phyloP scores from a whole-genome alignment of 345 rosid genomes.

The Melastoma malabathricum region DNA sequence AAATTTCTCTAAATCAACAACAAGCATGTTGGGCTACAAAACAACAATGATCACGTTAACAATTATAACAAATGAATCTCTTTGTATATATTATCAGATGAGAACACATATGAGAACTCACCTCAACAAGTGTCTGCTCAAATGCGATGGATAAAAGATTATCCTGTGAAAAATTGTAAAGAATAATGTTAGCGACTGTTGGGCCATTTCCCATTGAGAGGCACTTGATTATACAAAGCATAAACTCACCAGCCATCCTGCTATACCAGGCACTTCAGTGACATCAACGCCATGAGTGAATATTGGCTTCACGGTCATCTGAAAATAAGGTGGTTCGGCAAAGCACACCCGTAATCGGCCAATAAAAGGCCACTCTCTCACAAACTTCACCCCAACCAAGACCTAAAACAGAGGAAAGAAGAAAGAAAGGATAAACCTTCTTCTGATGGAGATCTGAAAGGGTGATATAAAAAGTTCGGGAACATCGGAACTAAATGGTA shows the following conservation, averaged over 20 bases:
- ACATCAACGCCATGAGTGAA: constrained; percentile 74
- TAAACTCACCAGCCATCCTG: constrained; percentile 91
- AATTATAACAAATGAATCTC: not conserved
- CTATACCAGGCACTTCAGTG: constrained; percentile 85
- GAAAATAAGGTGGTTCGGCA: constrained; percentile 95
- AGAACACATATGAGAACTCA: constrained; percentile 9
- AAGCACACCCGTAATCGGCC: constrained; percentile 88
- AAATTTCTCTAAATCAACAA: constrained; percentile 85
- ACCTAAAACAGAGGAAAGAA: constrained; percentile 31
- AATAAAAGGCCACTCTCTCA: constrained; percentile 78
- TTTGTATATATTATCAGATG: not conserved
- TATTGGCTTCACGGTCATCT: constrained; percentile 87
- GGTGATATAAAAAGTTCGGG: too few species aligned
- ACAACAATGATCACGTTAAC: not conserved
- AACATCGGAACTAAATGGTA: constrained; percentile 5
- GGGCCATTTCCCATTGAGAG: not conserved
- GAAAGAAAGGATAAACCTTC: too few species aligned
- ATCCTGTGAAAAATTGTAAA: constrained; percentile 39
- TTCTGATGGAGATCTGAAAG: too few species aligned
- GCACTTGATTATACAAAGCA: not conserved
- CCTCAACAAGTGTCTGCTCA: constrained; percentile 86
- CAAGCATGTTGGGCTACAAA: constrained; percentile 96
- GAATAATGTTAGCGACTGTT: not conserved
- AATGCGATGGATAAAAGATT: constrained; percentile 78
- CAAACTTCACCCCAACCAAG: constrained; percentile 83